These are phyloP conservation scores for Cyathus pygmaeus DNA, from an alignment of 1,284 basidiomycete genomes.

Conservation along the genomic window DNA sequence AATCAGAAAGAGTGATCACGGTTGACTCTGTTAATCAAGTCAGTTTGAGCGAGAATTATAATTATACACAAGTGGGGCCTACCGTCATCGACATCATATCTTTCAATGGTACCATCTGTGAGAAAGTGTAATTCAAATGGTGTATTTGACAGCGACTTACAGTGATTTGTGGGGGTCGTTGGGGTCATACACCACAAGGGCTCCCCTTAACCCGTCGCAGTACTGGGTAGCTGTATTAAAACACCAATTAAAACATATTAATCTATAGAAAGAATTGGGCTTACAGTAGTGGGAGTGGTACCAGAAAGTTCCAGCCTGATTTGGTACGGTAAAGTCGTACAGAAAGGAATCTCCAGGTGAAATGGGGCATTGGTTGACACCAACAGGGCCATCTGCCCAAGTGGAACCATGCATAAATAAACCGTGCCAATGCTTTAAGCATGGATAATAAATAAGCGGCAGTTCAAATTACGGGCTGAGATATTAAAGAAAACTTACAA, in stretches of 20 bases:
- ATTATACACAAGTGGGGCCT: constrained; percentile 31
- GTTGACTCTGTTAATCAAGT: constrained; percentile 32
- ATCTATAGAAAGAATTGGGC: neutral
- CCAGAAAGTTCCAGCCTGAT: constrained; percentile 45
- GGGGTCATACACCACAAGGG: constrained; percentile 60
- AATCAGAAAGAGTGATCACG: constrained; percentile 44
- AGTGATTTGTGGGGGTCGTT: constrained; percentile 49
- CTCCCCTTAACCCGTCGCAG: constrained; percentile 60
- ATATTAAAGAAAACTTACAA: constrained; percentile 13
- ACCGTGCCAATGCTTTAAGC: constrained; percentile 61
- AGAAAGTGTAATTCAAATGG: neutral
- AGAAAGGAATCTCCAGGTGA: constrained; percentile 40
- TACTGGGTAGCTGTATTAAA: constrained; percentile 39
- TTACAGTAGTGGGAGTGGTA: constrained; percentile 55
- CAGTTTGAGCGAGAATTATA: constrained; percentile 4
- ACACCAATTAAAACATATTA: neutral
- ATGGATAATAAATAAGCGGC: neutral
- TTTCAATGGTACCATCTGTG: constrained; percentile 16
- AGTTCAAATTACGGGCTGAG: neutral
- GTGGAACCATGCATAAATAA: constrained; percentile 48
- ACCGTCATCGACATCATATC: constrained; percentile 28
- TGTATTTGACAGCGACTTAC: constrained; percentile 36
- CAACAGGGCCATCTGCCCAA: constrained; percentile 51
- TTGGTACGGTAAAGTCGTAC: constrained; percentile 36
- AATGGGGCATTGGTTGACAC: constrained; percentile 59